These are phyloP conservation scores for Lichenothelia convexa DNA, from an alignment of 495 filamentous ascomycete genomes.

Conservation along the genomic window DNA sequence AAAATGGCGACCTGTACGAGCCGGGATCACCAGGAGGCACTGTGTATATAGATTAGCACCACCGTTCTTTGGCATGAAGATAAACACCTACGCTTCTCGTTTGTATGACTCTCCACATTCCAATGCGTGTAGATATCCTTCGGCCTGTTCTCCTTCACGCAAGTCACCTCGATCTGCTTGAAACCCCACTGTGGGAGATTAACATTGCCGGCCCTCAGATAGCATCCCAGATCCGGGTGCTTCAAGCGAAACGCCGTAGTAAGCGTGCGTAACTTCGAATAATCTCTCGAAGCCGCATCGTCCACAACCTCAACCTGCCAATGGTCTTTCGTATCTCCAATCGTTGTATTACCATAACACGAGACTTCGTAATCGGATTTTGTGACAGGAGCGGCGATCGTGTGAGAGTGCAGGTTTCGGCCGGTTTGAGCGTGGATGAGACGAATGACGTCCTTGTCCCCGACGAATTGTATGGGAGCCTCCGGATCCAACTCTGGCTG, in stretches of 20 bases:
- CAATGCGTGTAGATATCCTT: slow-evolving; percentile 91
- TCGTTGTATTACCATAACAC: slow-evolving; percentile 86
- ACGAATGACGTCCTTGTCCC: slow-evolving; percentile 61
- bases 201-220: slow-evolving; percentile 85
- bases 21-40: slow-evolving; percentile 82
- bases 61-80: too few species aligned
- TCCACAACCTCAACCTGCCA: slow-evolving; percentile 86
- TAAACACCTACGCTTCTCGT: slow-evolving; percentile 69
- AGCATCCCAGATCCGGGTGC: slow-evolving; percentile 72
- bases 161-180: slow-evolving; percentile 97
- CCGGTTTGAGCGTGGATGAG: slow-evolving; percentile 91
- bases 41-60: slow-evolving; percentile 19
- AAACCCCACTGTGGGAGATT: slow-evolving; percentile 98
- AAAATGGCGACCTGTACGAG: slow-evolving; percentile 88
- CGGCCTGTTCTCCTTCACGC: slow-evolving; percentile 83
- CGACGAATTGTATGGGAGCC: slow-evolving; percentile 51
- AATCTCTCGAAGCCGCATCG: slow-evolving; percentile 72
- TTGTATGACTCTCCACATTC: slow-evolving; percentile 92
- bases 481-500: slow-evolving; percentile 55
- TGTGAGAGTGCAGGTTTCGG: slow-evolving; percentile 88
- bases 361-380: slow-evolving; percentile 89
- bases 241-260: slow-evolving; percentile 85
- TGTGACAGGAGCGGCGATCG: slow-evolving; percentile 69
- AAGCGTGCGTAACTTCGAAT: slow-evolving; percentile 72
- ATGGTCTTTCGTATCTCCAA: slow-evolving; percentile 96